These are phyloP conservation scores for Apiospora marii DNA, from an alignment of 2,329 filamentous ascomycete genomes.

Conservation along the genomic window DNA sequence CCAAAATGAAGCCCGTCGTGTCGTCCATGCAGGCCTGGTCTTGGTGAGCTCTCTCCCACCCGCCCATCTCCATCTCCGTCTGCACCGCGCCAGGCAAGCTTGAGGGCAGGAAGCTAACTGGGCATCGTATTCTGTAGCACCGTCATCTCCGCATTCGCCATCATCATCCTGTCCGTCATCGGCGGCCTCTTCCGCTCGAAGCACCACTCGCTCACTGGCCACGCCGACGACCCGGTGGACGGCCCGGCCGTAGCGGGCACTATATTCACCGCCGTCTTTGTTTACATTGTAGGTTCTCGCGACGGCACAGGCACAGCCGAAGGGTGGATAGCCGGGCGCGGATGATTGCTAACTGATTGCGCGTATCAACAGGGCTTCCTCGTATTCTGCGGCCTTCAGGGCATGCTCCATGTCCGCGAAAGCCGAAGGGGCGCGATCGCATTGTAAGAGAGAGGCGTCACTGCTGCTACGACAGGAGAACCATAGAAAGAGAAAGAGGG, in stretches of 20 bases:
- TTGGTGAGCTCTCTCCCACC: conserved; percentile 69
- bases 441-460: conserved; percentile 51
- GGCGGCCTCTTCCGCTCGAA: conserved; percentile 78
- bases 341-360: conserved; percentile 22
- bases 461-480: neutral
- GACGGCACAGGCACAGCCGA: neutral
- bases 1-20: conserved; percentile 92
- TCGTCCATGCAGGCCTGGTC: conserved; percentile 93
- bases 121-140: conserved; percentile 66
- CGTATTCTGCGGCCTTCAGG: conserved; percentile 90
- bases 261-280: conserved; percentile 85
- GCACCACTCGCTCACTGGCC: conserved; percentile 85
- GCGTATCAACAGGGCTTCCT: conserved; percentile 75
- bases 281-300: conserved; percentile 78
- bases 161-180: conserved; percentile 70
- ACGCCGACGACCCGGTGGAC: conserved; percentile 71
- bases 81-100: neutral
- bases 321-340: neutral
- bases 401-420: conserved; percentile 83
- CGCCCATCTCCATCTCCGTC: conserved; percentile 29
- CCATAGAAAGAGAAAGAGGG: neutral
- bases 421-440: conserved; percentile 85
- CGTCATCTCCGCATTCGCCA: conserved; percentile 71
- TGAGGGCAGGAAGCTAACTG: neutral
- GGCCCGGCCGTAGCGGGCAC: conserved; percentile 81